Conservation (phyloP, 306 rosid species). For the Crataegus laevigata region DNA sequence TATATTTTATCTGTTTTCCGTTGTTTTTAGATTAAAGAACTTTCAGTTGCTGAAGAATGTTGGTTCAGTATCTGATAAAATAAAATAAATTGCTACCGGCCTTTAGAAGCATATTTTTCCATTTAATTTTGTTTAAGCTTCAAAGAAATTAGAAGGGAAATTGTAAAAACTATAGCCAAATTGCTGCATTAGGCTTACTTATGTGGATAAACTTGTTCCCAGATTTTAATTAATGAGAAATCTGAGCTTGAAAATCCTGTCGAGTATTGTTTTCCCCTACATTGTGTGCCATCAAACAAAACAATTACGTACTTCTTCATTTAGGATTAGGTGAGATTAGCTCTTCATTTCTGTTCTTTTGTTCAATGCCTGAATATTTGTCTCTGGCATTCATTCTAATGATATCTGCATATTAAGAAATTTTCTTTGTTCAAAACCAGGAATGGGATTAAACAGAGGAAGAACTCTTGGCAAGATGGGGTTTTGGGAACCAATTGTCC, state of each 20-base stretch:
- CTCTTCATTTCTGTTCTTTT: background rate
- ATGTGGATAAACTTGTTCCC: background rate
- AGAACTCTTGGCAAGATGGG: slow-evolving; percentile 99
- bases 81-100: background rate
- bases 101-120: background rate
- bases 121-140: background rate
- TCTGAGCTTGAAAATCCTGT: background rate
- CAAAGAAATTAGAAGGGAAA: background rate
- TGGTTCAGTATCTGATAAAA: background rate
- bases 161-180: background rate
- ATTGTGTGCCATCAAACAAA: background rate
- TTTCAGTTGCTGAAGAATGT: background rate
- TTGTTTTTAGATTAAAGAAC: background rate
- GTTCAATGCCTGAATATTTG: background rate
- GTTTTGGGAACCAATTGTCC: slow-evolving; percentile 93
- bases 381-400: background rate
- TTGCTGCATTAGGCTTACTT: background rate
- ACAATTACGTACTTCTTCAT: background rate
- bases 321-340: background rate
- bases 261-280: background rate
- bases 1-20: background rate
- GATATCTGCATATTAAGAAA: background rate
- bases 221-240: background rate
- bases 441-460: slow-evolving; percentile 95
- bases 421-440: slow-evolving; percentile 26